Evolutionary conservation across 2,329 filamentous ascomycete genomes (phyloP), one percentile per base, ranked within the genome.

Genomic region (Fusarium burgessii): DNA sequence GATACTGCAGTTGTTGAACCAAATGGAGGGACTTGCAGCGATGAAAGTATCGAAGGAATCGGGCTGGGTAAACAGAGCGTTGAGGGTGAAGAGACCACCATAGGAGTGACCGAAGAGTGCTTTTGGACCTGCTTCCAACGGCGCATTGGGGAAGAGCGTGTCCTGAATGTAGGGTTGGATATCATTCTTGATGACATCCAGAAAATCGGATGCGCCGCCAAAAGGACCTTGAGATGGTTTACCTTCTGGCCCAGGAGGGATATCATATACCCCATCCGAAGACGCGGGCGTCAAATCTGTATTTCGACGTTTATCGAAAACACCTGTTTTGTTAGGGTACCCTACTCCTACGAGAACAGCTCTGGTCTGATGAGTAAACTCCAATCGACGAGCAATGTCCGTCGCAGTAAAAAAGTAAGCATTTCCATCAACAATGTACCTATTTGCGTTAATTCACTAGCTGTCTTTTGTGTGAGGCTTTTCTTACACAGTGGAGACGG

Each of bases 71-170:
- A 84, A 82, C 0, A 86, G 76, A 0, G 82, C 77, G 58, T 86
- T 83, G 0, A 87, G 77, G 5, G 80, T 74, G 45, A 87, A 86
- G 0, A 87, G 72, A 0, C 84, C 85, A 4, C 84, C 84, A 42
- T 84, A 85, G 0, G 84, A 87, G 60, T 87, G 85, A 0, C 85
- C 85, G 32, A 82, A 86, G 2, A 87, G 76, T 1, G 82, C 84
- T 41, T 83, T 83, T n/a, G 79, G 78, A 1, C 76, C 71, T 14
- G 80, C 73, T 73, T 72, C 52, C 77, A 83, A 25, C 62, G 76
- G 15, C 4, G 65, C 27, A n/a, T 71, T 15, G 2, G 69, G 62
- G 54, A 79, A 78, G 15, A 79, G 50, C 0, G 54, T 67, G 0
- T 50, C 14, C 10, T 78, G 66, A 13, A 79, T 56, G 66, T 78